Percentiles rank a stretch among this genome's conserved stretches.
phyloP scores from a whole-genome alignment of 257 asterid genomes.

The Nicotiana noctiflora region DNA sequence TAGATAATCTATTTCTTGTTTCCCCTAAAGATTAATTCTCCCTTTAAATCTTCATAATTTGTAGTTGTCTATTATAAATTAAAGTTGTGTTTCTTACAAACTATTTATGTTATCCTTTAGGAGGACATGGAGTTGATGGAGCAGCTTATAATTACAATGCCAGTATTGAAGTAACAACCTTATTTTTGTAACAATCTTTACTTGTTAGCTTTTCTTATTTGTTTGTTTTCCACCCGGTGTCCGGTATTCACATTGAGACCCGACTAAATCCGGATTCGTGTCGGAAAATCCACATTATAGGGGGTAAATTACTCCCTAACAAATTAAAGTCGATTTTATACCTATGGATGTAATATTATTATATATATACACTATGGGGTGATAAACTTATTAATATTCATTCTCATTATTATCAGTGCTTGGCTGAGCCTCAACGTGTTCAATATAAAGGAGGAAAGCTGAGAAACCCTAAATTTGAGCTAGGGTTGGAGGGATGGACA shows the following conservation, averaged over 20 bases:
- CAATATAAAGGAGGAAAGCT: constrained; percentile 6
- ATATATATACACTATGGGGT: neutral
- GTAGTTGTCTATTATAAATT: neutral
- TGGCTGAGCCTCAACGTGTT: neutral
- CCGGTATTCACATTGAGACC: no score
- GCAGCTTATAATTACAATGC: neutral
- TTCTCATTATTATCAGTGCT: neutral
- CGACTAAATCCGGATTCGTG: no score
- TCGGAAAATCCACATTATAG: no score
- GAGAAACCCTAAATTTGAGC: constrained; percentile 2
- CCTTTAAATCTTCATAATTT: neutral
- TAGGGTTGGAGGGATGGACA: neutral
- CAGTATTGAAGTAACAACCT: neutral
- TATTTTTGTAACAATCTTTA: neutral
- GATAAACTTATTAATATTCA: neutral
- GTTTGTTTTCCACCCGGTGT: no score
- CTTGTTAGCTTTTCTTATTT: neutral
- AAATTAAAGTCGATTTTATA: no score
- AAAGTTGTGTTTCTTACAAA: neutral
- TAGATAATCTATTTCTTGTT: neutral
- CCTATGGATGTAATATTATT: neutral
- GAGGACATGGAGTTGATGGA: neutral
- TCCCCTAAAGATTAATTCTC: neutral
- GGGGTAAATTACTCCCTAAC: no score
- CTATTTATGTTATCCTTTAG: neutral